These are phyloP conservation scores for Colletotrichum lupini DNA, from an alignment of 2,329 filamentous ascomycete genomes.

Conservation along the genomic window DNA sequence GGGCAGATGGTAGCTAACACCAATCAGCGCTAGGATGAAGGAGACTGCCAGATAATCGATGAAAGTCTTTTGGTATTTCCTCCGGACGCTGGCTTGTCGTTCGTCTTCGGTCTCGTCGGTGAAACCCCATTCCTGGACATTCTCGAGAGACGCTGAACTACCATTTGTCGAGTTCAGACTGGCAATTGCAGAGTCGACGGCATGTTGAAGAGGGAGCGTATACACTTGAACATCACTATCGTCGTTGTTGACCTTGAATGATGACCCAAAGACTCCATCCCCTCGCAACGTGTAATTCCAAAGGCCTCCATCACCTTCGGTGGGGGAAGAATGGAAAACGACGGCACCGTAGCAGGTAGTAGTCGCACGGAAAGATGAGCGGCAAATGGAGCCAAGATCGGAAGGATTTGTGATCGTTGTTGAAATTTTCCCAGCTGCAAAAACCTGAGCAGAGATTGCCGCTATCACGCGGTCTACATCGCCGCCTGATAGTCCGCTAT, in stretches of 20 bases:
- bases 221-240: slow-evolving; percentile 75
- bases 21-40: slow-evolving; percentile 76
- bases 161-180: slow-evolving; percentile 47
- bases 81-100: slow-evolving; percentile 65
- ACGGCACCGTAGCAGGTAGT: slow-evolving; percentile 79
- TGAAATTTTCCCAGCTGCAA: slow-evolving; percentile 41
- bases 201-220: slow-evolving; percentile 74
- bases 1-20: slow-evolving; percentile 77
- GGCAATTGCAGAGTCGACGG: slow-evolving; percentile 74
- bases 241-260: slow-evolving; percentile 65
- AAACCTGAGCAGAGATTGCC: slow-evolving; percentile 56
- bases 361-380: slow-evolving; percentile 69
- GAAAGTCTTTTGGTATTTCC: slow-evolving; percentile 71
- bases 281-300: slow-evolving; percentile 83
- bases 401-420: slow-evolving; percentile 38
- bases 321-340: slow-evolving; percentile 76
- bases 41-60: slow-evolving; percentile 74
- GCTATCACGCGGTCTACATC: slow-evolving; percentile 79
- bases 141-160: slow-evolving; percentile 42
- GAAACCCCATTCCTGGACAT: slow-evolving; percentile 46
- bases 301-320: slow-evolving; percentile 51
- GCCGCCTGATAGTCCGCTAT: slow-evolving; percentile 77
- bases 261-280: slow-evolving; percentile 66
- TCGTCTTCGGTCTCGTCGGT: slow-evolving; percentile 54
- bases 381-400: slow-evolving; percentile 60